Percentiles rank a stretch among this genome's conserved stretches.
phyloP scores from a whole-genome alignment of 805 yeast genomes.

The Candida montana region DNA sequence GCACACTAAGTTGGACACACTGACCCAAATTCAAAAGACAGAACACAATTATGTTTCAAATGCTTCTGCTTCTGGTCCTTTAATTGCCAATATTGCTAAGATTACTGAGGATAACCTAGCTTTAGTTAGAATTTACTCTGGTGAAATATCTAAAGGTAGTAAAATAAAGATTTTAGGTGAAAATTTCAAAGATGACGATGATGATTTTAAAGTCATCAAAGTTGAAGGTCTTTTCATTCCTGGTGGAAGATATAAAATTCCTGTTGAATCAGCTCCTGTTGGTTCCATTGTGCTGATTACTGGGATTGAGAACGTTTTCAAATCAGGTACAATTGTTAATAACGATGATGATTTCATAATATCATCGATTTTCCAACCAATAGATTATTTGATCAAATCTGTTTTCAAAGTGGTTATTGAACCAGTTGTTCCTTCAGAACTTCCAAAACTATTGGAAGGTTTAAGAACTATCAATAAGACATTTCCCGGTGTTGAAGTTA shows the following conservation, averaged over 20 bases:
- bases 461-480: conserved; percentile 55
- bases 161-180: conserved; percentile 54
- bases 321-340: conserved; percentile 51
- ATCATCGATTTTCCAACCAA: conserved; percentile 31
- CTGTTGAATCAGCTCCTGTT: conserved; percentile 45
- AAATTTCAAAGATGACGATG: conserved; percentile 42
- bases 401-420: conserved; percentile 80
- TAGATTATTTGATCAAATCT: conserved; percentile 45
- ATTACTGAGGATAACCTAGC: conserved; percentile 52
- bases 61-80: conserved; percentile 36
- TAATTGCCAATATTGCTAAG: conserved; percentile 53
- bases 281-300: conserved; percentile 68
- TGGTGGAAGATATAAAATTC: conserved; percentile 65
- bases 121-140: conserved; percentile 57
- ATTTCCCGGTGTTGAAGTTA: conserved; percentile 62
- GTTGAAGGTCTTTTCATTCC: conserved; percentile 38
- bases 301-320: conserved; percentile 58
- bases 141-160: conserved; percentile 45
- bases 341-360: conserved; percentile 20
- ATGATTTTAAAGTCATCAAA: conserved; percentile 39
- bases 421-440: conserved; percentile 72
- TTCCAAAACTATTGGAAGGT: conserved; percentile 69
- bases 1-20: conserved; percentile 22
- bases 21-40: conserved; percentile 25
- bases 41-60: conserved; percentile 18